These are phyloP conservation scores for Xerocomus spinulosus DNA, from an alignment of 768 basidiomycete species.

Conservation along the genomic window DNA sequence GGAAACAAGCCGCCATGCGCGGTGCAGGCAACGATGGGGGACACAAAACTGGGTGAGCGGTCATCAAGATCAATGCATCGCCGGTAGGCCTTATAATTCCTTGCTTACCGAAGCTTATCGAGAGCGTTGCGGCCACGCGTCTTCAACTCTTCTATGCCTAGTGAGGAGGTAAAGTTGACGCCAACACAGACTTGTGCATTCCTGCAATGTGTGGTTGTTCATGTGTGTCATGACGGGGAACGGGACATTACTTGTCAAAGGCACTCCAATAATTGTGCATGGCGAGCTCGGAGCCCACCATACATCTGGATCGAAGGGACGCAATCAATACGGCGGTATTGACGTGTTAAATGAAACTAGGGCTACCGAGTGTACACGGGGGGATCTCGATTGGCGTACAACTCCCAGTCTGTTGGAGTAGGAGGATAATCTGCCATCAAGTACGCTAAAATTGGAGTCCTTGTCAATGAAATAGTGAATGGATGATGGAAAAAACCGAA, in stretches of 20 bases:
- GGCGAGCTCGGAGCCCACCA: slow-evolving; percentile 16
- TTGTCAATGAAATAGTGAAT: too few relatives aligned
- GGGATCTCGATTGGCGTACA: slow-evolving; percentile 6
- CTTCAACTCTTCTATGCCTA: slow-evolving; percentile 5
- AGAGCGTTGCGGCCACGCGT: slow-evolving; percentile 10
- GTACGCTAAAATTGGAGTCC: too few relatives aligned
- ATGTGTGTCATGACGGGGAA: not conserved
- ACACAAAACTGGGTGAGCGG: slow-evolving; percentile 20
- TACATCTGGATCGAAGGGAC: not conserved
- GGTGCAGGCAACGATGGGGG: slow-evolving; percentile 16
- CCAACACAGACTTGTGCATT: slow-evolving; percentile 19
- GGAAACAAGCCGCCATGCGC: slow-evolving; percentile 11
- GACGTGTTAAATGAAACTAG: not conserved
- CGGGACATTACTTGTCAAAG: slow-evolving; percentile 7
- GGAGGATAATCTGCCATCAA: not conserved
- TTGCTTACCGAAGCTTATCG: slow-evolving; percentile 19
- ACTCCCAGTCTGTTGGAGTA: slow-evolving; percentile 1
- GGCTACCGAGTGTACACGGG: slow-evolving; percentile 18
- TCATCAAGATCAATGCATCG: too few relatives aligned
- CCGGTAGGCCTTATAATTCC: too few relatives aligned
- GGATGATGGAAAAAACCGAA: too few relatives aligned
- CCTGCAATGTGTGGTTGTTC: not conserved
- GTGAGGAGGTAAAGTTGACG: slow-evolving; percentile 10
- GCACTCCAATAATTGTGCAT: slow-evolving; percentile 10
- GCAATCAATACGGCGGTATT: too few relatives aligned